A percentile compares a stretch with the other conserved stretches of the same genome.
Conservation (phyloP, 768 basidiomycete species). For the Cantharellus cinnabarinus region DNA sequence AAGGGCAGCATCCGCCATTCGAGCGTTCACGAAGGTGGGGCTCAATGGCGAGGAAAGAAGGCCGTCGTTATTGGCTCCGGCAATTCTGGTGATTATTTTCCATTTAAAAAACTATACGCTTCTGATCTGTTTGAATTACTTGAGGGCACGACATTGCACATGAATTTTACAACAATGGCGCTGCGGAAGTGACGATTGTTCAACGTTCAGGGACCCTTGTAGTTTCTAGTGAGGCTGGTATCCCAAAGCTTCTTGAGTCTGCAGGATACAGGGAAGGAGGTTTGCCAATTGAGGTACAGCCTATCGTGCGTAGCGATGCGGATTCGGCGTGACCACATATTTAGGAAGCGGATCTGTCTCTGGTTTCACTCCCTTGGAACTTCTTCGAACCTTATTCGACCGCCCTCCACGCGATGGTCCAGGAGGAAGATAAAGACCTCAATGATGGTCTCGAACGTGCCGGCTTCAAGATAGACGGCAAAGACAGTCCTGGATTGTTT, state of each 20-base stretch:
- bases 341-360: neutral
- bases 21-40: constrained; percentile 11
- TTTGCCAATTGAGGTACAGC: neutral
- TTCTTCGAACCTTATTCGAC: neutral
- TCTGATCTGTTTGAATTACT: neutral
- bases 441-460: constrained; percentile 1
- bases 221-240: neutral
- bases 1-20: constrained; percentile 16
- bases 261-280: neutral
- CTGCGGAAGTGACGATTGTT: constrained; percentile 12
- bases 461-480: neutral
- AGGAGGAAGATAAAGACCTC: neutral
- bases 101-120: neutral
- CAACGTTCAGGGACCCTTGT: neutral
- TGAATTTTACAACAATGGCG: constrained; percentile 13
- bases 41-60: constrained; percentile 16
- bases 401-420: neutral
- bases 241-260: neutral
- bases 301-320: no score
- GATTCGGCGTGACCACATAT: no score
- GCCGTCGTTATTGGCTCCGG: constrained; percentile 16
- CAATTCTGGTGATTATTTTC: neutral
- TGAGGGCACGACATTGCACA: neutral
- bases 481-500: neutral
- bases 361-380: neutral